Percentiles rank a stretch among this genome's conserved stretches.
phyloP scores from a whole-genome alignment of 1,284 basidiomycete species.

The Trichosporon asahii region DNA sequence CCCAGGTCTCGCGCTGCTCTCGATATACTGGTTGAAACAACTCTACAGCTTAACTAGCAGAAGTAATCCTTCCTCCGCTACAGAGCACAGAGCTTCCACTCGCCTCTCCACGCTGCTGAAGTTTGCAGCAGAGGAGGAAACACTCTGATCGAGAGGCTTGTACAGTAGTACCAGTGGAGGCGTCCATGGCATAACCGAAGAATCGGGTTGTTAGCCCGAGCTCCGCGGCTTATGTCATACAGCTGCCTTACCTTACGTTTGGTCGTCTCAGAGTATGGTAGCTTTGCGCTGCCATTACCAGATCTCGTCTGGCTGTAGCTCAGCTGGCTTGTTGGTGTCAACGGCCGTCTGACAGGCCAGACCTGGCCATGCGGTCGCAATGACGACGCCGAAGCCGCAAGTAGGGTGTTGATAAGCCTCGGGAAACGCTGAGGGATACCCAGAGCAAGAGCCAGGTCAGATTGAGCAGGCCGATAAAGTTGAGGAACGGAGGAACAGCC shows the following conservation, averaged over 20 bases:
- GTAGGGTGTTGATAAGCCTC: too few species aligned
- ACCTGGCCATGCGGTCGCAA: not conserved
- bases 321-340: not conserved
- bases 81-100: not conserved
- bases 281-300: not conserved
- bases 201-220: not conserved
- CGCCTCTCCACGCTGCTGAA: not conserved
- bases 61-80: not conserved
- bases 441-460: not conserved
- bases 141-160: too few species aligned
- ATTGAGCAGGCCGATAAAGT: not conserved
- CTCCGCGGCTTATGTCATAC: not conserved
- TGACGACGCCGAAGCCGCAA: not conserved
- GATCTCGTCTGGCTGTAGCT: not conserved
- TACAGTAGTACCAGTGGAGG: not conserved
- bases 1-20: not conserved
- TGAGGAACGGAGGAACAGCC: not conserved
- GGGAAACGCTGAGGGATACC: not conserved
- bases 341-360: not conserved
- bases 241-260: not conserved
- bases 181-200: not conserved
- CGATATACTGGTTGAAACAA: not conserved
- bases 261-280: not conserved
- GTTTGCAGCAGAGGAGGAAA: not conserved
- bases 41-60: not conserved